Evolutionary conservation across 2,329 filamentous ascomycete genomes (phyloP), one percentile per base, ranked within the genome.

Genomic region (Botrytis pseudocinerea): DNA sequence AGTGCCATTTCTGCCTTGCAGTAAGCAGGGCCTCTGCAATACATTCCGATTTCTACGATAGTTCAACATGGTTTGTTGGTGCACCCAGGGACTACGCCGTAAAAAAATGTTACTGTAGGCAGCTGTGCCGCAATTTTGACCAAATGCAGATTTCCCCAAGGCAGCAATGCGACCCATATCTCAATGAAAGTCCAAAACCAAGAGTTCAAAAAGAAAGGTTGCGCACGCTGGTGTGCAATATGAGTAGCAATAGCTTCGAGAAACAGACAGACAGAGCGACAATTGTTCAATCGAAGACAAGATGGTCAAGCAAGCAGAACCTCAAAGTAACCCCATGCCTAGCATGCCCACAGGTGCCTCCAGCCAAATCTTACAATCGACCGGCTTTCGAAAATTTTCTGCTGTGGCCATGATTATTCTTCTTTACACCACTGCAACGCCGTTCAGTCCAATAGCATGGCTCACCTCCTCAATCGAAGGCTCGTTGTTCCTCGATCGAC

Each of bases 401-500:
- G 62, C 70, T 18, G 40, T 68, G 28, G n/a, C 32, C 2, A n/a
- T 68, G 42, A 69, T 72, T 8, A 22, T 72, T 35, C 40, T 68
- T 42, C 74, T 77, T 48, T 74, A 77, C 20, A 76, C 75, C 5
- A 70, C 76, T n/a, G 35, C 76, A 25, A 71, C 69, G 2, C 76
- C 77, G 25, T 78, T 78, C 63, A 62, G 73, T 3, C 77, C 77
- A 18, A 75, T 77, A 63, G 64, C 71, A n/a, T 77, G 74, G 75
- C 6, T 76, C n/a, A 46, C 73, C 40, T 69, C 74, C 44, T 51
- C 38, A 20, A n/a, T 65, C 57, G 65, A 73, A 6, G 74, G 75
- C 8, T 73, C 76, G 9, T 70, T 73, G 3, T 44, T 77, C 22
- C 74, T 77, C 64, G 77, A 78, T 64, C 62, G 51, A 28, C 73